These are phyloP conservation scores for Adansonia grandidieri DNA, from an alignment of 441 rosid species.

Conservation along the genomic window DNA sequence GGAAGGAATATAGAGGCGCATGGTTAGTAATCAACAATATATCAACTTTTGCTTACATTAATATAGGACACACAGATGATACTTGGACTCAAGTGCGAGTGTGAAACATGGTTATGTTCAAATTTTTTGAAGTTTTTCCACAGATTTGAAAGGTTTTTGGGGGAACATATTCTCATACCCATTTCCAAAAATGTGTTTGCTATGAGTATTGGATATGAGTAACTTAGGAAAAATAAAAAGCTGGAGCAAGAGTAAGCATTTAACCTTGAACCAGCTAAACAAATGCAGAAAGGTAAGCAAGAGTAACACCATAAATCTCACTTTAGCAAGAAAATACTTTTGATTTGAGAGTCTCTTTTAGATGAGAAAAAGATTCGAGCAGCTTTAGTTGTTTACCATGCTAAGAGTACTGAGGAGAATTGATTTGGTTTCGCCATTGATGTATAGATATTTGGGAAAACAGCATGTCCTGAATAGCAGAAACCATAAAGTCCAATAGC, in stretches of 20 bases:
- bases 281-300: neutral
- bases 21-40: neutral
- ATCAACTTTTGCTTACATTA: neutral
- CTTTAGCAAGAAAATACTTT: neutral
- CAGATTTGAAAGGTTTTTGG: neutral
- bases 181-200: neutral
- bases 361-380: neutral
- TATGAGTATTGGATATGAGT: too few relatives aligned
- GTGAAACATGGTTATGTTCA: too few relatives aligned
- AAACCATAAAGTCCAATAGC: constrained; percentile 94
- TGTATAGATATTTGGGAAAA: constrained; percentile 88
- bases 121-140: too few relatives aligned
- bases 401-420: constrained; percentile 64
- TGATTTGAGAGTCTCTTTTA: neutral
- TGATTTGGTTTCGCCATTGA: constrained; percentile 83
- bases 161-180: neutral
- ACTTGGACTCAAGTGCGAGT: too few relatives aligned
- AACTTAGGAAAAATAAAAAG: too few relatives aligned
- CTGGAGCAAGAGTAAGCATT: too few relatives aligned
- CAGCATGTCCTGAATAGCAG: constrained; percentile 96
- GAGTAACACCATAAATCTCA: neutral
- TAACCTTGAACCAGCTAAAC: neutral
- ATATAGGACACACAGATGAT: neutral
- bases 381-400: constrained; percentile 48
- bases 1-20: neutral